phyloP scores from a whole-genome alignment of 2,329 filamentous ascomycete species.

The Leptographium wingfieldii region DNA sequence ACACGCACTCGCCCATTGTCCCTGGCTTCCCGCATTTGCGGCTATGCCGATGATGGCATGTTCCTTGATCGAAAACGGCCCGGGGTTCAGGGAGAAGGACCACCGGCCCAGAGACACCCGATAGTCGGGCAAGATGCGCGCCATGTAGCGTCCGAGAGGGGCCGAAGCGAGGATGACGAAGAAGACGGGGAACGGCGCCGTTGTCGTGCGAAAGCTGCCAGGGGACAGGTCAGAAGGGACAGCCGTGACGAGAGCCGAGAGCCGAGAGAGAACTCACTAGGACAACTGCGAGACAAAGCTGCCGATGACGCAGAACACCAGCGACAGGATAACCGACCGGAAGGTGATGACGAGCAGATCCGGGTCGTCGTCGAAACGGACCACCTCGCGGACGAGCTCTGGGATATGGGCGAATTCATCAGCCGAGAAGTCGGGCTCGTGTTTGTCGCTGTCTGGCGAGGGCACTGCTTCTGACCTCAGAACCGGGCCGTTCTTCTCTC shows the following conservation, averaged over 20 bases:
- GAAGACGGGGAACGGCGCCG: conserved; percentile 11
- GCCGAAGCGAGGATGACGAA: conserved; percentile 14
- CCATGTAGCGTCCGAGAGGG: conserved; percentile 11
- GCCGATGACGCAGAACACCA: conserved; percentile 10
- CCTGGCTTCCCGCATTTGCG: conserved; percentile 12
- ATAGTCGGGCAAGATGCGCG: conserved; percentile 10
- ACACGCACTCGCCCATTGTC: conserved; percentile 13
- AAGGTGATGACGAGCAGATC: conserved; percentile 10
- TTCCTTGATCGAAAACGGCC: conserved; percentile 12
- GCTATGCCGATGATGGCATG: conserved; percentile 14
- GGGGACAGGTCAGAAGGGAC: background rate
- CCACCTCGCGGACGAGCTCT: conserved; percentile 13
- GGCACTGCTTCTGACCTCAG: background rate
- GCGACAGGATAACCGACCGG: conserved; percentile 10
- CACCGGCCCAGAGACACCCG: conserved; percentile 7
- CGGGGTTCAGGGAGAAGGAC: conserved; percentile 13
- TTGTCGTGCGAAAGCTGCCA: conserved; percentile 9
- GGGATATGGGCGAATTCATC: conserved; percentile 4
- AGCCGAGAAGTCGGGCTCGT: too few relatives aligned
- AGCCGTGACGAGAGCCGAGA: background rate
- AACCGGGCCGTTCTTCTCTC: background rate
- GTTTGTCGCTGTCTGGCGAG: background rate
- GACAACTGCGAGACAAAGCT: conserved; percentile 10
- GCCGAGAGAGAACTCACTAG: background rate
- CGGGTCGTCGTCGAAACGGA: conserved; percentile 13